Base-by-base conservation (phyloP, 2,329 filamentous ascomycete species). In the Fusarium lyarnte region DNA sequence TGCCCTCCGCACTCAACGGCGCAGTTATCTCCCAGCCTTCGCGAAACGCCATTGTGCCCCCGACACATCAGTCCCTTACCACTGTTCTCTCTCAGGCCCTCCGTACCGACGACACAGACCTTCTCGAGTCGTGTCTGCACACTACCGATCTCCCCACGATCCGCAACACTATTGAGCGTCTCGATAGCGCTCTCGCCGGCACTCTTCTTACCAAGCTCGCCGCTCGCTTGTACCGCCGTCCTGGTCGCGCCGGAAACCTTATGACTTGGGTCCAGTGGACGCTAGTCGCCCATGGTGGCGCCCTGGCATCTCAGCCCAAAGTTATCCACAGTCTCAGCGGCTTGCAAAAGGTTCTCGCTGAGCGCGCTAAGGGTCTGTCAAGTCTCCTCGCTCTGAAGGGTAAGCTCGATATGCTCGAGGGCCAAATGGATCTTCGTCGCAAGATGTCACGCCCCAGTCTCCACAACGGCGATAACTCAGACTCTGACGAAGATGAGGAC, bases 191-290 rank as follows among this genome's bases (percentile, higher is more conserved):
- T 6, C 90, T 98, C 29, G 95, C 96, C 11, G 92, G 91, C 39
- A 88, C 85, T 12, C 88, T 99, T 14, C 89, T 99, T 63, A 90
- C 91, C 78, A 94, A 94, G 81, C 88, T 99, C 57, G 94, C 96
- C 13, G 93, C 97, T 75, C 89, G 95, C 66, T 89, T 99, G 80
- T 92, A 97, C 82, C 90, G 92, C 74, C 90, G 94, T 47, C 96
- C 96, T 2, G 96, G 95, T 7, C 90, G 96, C 60, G 95, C 96
- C 19, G 94, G 95, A 57, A 93, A 92, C 78, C 89, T 99, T 36
- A 95, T 98, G 88, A 90, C 93, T 21, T 99, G 96, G 95, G 93
- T 98, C 46, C 95, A 98, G 82, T 97, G 94, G 94, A 95, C 94
- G 3, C 89, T 98, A 60, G 90, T 98, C 38, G 92, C 93, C 4